Evolutionary conservation across 225 moss, liverwort and hornwort genomes (phyloP).

Genomic region (Thuidium tamariscinum): DNA sequence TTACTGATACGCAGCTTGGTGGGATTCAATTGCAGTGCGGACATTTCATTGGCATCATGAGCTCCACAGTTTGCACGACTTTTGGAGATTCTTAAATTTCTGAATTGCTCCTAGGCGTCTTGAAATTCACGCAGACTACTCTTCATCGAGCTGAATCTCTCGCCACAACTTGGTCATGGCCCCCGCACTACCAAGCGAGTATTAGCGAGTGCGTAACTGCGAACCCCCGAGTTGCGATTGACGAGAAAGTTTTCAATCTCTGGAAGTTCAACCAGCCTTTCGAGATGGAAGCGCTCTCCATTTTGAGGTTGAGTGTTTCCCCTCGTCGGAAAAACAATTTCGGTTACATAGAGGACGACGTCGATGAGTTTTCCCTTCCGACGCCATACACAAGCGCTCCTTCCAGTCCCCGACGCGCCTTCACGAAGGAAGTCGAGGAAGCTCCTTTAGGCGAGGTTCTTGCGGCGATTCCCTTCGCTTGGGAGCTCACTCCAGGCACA

Average conservation of each 20-base stretch:
- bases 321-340: not conserved
- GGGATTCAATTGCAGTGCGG: not conserved
- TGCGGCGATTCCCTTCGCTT: constrained; percentile 39
- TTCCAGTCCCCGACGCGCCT: constrained; percentile 25
- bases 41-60: not conserved
- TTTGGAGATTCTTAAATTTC: not conserved
- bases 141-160: not conserved
- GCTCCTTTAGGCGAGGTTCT: constrained; percentile 35
- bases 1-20: not conserved
- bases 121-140: not conserved
- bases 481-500: constrained; percentile 36
- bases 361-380: not conserved
- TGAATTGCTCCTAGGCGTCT: not conserved
- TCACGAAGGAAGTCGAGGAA: constrained; percentile 15
- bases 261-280: not conserved
- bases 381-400: constrained; percentile 25
- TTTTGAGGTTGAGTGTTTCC: not conserved
- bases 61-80: not conserved
- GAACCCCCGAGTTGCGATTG: not conserved
- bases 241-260: not conserved
- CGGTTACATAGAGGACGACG: not conserved
- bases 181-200: not conserved
- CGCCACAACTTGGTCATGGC: not conserved
- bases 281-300: constrained; percentile 13
- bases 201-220: not conserved